phyloP scores from a whole-genome alignment of 2,329 filamentous ascomycete genomes.

The Sclerotinia sclerotiorum region DNA sequence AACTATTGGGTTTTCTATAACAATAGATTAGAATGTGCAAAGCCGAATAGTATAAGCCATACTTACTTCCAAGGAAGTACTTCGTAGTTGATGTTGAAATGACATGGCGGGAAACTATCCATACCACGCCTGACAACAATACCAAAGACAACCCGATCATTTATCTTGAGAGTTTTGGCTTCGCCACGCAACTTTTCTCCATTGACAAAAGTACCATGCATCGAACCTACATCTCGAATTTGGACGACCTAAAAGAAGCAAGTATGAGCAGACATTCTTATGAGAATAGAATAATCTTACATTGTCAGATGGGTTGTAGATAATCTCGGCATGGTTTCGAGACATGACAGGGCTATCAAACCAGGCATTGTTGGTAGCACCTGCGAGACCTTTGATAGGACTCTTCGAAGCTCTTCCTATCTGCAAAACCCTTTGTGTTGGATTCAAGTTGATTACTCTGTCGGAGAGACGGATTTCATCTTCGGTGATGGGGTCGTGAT shows the following conservation, averaged over 20 bases:
- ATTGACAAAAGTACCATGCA: slow-evolving; percentile 62
- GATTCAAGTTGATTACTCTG: slow-evolving; percentile 34
- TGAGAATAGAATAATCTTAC: slow-evolving; percentile 41
- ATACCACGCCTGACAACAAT: slow-evolving; percentile 49
- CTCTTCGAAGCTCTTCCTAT: slow-evolving; percentile 51
- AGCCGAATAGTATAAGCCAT: not conserved
- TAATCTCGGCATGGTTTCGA: slow-evolving; percentile 61
- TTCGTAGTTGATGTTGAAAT: slow-evolving; percentile 35
- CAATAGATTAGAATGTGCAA: not conserved
- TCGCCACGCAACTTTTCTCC: slow-evolving; percentile 43
- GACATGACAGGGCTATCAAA: slow-evolving; percentile 74
- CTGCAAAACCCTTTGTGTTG: slow-evolving; percentile 24
- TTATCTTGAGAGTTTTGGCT: slow-evolving; percentile 39
- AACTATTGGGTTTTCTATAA: slow-evolving; percentile 35
- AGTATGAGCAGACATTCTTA: slow-evolving; percentile 25
- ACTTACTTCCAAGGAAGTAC: slow-evolving; percentile 37
- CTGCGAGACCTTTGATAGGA: slow-evolving; percentile 46
- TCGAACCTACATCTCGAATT: slow-evolving; percentile 56
- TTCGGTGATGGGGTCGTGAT: not conserved
- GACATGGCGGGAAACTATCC: slow-evolving; percentile 42
- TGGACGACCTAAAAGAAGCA: slow-evolving; percentile 43
- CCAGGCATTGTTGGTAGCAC: slow-evolving; percentile 57
- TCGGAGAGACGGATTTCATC: not conserved
- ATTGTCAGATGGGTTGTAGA: slow-evolving; percentile 46
- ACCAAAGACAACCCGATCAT: slow-evolving; percentile 49